Conservation (phyloP, 495 filamentous ascomycete genomes). For the Daldinia bambusicola region DNA sequence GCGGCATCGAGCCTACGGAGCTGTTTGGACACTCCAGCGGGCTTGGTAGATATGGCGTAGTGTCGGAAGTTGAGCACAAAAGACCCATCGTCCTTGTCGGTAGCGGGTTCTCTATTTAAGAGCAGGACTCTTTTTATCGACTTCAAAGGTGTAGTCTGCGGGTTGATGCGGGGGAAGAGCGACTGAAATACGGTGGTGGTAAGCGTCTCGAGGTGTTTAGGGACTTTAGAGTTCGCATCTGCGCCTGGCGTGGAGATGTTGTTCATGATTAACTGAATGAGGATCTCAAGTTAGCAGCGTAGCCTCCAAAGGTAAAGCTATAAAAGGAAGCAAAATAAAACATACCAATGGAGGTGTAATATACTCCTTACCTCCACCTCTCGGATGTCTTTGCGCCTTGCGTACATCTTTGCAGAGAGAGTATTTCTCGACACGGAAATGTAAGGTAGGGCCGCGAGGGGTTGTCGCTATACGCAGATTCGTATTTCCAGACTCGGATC, state of each 20-base stretch:
- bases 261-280: slow-evolving; percentile 90
- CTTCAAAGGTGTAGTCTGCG: slow-evolving; percentile 84
- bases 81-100: slow-evolving; percentile 66
- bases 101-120: slow-evolving; percentile 77
- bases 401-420: slow-evolving; percentile 90
- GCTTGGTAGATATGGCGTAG: slow-evolving; percentile 91
- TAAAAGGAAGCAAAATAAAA: not conserved
- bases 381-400: slow-evolving; percentile 81
- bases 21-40: slow-evolving; percentile 81
- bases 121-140: slow-evolving; percentile 91
- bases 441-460: slow-evolving; percentile 89
- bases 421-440: slow-evolving; percentile 97
- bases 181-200: slow-evolving; percentile 95
- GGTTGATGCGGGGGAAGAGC: slow-evolving; percentile 95
- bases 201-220: slow-evolving; percentile 92
- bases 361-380: slow-evolving; percentile 83
- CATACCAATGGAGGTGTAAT: slow-evolving; percentile 78
- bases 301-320: not conserved
- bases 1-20: slow-evolving; percentile 89
- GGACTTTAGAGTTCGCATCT: slow-evolving; percentile 70
- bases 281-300: slow-evolving; percentile 34
- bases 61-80: slow-evolving; percentile 94
- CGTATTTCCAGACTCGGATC: slow-evolving; percentile 87
- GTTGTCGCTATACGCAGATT: slow-evolving; percentile 90
- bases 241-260: slow-evolving; percentile 81